Evolutionary conservation across 2,329 filamentous ascomycete species (phyloP).

Genomic region (Aurifilum marmelostoma): DNA sequence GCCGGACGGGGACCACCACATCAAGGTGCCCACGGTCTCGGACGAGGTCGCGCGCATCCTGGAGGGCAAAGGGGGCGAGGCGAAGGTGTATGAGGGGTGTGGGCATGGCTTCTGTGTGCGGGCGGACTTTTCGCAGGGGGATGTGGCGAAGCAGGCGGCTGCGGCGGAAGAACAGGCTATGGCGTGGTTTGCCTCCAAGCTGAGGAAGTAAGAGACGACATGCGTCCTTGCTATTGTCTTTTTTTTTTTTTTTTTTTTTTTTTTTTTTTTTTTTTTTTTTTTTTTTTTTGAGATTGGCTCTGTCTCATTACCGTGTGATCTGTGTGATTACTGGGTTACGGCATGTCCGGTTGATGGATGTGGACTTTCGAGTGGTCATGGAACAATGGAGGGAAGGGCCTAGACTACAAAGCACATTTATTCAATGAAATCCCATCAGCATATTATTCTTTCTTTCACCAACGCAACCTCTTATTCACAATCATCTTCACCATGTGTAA

Average conservation of each 20-base stretch:
- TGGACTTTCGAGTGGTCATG: background rate
- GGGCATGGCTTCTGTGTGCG: constrained; percentile 48
- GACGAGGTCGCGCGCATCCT: constrained; percentile 43
- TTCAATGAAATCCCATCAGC: background rate
- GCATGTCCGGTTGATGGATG: background rate
- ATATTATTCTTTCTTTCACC: background rate
- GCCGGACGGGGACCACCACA: constrained; percentile 48
- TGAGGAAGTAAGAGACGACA: background rate
- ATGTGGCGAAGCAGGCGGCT: constrained; percentile 35
- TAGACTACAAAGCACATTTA: background rate
- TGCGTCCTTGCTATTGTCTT: background rate
- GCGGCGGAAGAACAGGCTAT: constrained; percentile 42
- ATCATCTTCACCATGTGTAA: background rate
- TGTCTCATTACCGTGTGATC: background rate
- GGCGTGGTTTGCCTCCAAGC: constrained; percentile 37
- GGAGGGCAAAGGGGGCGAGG: constrained; percentile 42
- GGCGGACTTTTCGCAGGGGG: constrained; percentile 37
- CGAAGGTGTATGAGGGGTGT: constrained; percentile 42
- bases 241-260: background rate
- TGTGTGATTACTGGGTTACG: background rate
- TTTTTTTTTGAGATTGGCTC: too few species aligned
- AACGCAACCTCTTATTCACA: background rate
- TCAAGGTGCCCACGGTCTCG: constrained; percentile 37
- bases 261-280: background rate
- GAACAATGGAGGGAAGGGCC: background rate